Conservation (phyloP, 2,329 filamentous ascomycete genomes). For the Bipolaris victoriae region DNA sequence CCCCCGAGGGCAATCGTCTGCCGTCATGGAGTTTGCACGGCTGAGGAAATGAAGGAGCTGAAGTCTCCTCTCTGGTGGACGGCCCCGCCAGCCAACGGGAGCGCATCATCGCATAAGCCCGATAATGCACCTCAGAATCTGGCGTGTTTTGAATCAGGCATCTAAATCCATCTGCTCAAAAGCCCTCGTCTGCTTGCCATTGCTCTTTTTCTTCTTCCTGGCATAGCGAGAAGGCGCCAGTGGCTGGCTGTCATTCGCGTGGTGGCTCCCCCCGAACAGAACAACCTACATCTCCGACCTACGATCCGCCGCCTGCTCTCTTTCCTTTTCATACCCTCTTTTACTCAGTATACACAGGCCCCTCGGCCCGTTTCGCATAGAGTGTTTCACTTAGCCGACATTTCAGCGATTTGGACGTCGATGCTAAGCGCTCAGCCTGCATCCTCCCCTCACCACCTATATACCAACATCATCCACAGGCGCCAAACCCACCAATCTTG, state of each 20-base stretch:
- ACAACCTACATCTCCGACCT: conserved; percentile 20
- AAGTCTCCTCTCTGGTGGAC: conserved; percentile 27
- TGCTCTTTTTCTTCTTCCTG: conserved; percentile 29
- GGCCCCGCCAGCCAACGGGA: conserved; percentile 33
- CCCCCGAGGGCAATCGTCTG: conserved; percentile 12
- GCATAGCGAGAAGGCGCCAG: conserved; percentile 29
- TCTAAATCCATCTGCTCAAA: conserved; percentile 26
- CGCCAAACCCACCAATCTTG: conserved; percentile 45
- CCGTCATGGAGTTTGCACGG: conserved; percentile 10
- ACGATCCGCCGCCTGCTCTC: conserved; percentile 21
- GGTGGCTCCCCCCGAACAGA: conserved; percentile 25
- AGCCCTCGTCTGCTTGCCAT: conserved; percentile 19
- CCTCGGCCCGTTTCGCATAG: conserved; percentile 33
- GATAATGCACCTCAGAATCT: conserved; percentile 29
- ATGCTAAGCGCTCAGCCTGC: conserved; percentile 44
- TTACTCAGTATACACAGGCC: conserved; percentile 30
- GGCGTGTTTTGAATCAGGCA: conserved; percentile 37
- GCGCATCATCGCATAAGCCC: conserved; percentile 30
- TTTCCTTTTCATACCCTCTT: conserved; percentile 22
- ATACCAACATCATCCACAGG: conserved; percentile 32
- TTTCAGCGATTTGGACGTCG: conserved; percentile 34
- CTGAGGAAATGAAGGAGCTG: conserved; percentile 40
- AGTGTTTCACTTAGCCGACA: conserved; percentile 39
- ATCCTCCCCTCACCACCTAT: conserved; percentile 31
- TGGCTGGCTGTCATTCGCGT: conserved; percentile 33